Conservation (phyloP, 139 green algal species). For the Chlorella sp. region DNA sequence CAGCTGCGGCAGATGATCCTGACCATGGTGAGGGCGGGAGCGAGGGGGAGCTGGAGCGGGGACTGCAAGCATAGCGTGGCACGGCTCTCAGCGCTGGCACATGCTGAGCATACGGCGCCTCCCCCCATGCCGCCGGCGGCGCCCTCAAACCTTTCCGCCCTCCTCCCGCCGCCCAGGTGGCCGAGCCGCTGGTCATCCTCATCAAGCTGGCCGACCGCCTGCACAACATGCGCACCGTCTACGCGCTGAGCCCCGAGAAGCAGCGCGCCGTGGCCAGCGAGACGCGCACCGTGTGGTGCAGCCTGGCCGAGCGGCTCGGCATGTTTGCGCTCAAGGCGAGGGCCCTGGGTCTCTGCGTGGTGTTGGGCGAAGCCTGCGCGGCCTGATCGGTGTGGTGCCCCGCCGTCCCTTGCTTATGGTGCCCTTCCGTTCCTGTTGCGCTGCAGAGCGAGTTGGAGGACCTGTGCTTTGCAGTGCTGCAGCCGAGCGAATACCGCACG, state of each 20-base stretch:
- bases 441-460: constrained; percentile 94
- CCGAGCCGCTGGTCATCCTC: constrained; percentile 87
- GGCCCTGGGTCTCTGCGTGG: neutral
- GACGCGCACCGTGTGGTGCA: constrained; percentile 90
- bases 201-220: constrained; percentile 96
- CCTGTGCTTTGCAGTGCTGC: constrained; percentile 92
- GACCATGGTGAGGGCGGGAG: too few species aligned
- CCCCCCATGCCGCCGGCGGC: too few species aligned
- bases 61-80: too few species aligned
- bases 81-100: too few species aligned
- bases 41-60: too few species aligned
- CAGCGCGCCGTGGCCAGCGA: constrained; percentile 80
- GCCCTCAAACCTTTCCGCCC: too few species aligned
- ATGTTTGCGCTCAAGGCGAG: constrained; percentile 88
- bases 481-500: constrained; percentile 63
- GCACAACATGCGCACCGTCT: constrained; percentile 96
- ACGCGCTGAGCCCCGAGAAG: constrained; percentile 76
- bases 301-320: constrained; percentile 90
- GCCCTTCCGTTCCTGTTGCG: neutral
- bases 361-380: neutral
- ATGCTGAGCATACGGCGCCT: too few species aligned
- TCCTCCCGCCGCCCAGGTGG: too few species aligned
- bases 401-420: neutral
- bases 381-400: neutral
- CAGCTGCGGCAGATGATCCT: constrained; percentile 73